A percentile compares a stretch with the other conserved stretches of the same genome.
These are phyloP conservation scores for Cyberlindnera meyerae DNA, from an alignment of 805 yeast species.

Conservation along the genomic window DNA sequence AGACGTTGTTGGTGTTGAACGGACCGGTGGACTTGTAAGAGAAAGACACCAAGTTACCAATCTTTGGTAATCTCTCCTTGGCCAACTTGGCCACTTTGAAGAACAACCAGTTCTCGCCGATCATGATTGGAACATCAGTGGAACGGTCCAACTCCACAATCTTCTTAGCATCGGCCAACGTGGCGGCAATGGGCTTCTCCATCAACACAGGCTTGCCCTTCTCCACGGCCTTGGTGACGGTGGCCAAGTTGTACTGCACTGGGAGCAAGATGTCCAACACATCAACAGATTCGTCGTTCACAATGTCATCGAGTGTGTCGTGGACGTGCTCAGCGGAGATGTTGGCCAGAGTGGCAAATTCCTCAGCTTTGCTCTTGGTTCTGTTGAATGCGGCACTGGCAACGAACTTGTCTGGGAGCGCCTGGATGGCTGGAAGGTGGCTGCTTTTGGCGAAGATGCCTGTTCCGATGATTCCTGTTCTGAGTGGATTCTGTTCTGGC, in stretches of 20 bases:
- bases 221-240: conserved; percentile 63
- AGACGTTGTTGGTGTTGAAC: conserved; percentile 55
- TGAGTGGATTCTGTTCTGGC: conserved; percentile 7
- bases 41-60: conserved; percentile 69
- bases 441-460: conserved; percentile 84
- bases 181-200: conserved; percentile 93
- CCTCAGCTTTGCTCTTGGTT: conserved; percentile 77
- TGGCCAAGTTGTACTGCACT: conserved; percentile 70
- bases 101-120: conserved; percentile 86
- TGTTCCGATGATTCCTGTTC: conserved; percentile 54
- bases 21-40: conserved; percentile 73
- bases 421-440: conserved; percentile 71
- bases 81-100: conserved; percentile 53
- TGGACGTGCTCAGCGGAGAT: conserved; percentile 37
- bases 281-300: conserved; percentile 64
- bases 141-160: conserved; percentile 62
- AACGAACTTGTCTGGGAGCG: conserved; percentile 44
- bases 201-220: conserved; percentile 74
- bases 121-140: conserved; percentile 62
- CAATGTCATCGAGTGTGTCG: conserved; percentile 32
- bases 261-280: conserved; percentile 84
- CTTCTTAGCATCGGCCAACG: conserved; percentile 71
- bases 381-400: conserved; percentile 77
- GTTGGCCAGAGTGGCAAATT: conserved; percentile 62
- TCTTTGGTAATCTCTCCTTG: conserved; percentile 54